phyloP scores from a whole-genome alignment of 441 rosid species.

The Capsella rubella region DNA sequence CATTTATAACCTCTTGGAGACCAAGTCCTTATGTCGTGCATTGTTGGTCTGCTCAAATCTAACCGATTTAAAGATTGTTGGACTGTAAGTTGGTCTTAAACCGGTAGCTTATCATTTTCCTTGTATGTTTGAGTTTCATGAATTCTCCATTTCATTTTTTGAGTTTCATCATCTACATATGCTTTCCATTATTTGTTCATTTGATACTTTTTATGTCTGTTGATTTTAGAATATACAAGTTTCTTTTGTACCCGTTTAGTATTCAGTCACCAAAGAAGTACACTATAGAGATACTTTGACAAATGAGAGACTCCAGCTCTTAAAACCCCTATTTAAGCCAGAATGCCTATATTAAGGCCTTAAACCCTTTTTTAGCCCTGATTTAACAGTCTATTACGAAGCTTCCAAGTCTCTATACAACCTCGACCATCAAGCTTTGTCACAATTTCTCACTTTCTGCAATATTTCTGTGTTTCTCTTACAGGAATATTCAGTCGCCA shows the following conservation, averaged over 20 bases:
- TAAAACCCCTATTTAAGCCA: neutral
- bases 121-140: neutral
- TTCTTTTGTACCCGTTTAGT: neutral
- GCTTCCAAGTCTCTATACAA: neutral
- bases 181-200: neutral
- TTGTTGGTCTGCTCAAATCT: slow-evolving; percentile 73
- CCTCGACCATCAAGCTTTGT: neutral
- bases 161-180: neutral
- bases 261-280: slow-evolving; percentile 16
- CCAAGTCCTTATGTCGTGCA: slow-evolving; percentile 53
- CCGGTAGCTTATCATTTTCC: neutral
- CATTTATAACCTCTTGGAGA: slow-evolving; percentile 69
- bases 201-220: neutral
- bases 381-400: neutral
- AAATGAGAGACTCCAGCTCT: neutral
- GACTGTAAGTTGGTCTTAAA: slow-evolving; percentile 70
- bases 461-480: slow-evolving; percentile 2
- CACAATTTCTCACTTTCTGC: slow-evolving; percentile 24
- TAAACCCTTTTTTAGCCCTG: neutral
- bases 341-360: neutral
- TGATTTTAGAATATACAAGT: slow-evolving; percentile 41
- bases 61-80: slow-evolving; percentile 77
- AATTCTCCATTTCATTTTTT: neutral
- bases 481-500: neutral
- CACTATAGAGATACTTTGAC: neutral